Conservation (phyloP, 768 basidiomycete species). For the Leccinum imitatum region DNA sequence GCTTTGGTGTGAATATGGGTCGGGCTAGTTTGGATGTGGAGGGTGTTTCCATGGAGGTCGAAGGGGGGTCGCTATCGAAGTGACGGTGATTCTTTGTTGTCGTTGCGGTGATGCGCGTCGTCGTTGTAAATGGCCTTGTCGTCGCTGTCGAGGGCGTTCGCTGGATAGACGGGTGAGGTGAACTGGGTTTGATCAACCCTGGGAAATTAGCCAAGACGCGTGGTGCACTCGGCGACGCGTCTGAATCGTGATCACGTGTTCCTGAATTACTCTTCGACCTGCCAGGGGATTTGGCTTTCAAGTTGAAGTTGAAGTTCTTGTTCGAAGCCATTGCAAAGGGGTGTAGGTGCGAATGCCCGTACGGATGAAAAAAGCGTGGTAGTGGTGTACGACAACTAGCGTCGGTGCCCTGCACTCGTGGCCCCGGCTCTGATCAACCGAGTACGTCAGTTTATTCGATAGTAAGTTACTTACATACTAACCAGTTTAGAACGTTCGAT, state of each 20-base stretch:
- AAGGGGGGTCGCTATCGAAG: slow-evolving; percentile 1
- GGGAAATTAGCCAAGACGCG: slow-evolving; percentile 30
- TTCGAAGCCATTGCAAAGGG: slow-evolving; percentile 9
- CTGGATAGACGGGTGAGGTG: not conserved
- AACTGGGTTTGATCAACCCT: slow-evolving; percentile 28
- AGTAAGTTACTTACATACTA: not conserved
- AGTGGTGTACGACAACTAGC: not conserved
- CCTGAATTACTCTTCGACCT: not conserved
- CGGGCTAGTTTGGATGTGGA: slow-evolving; percentile 40
- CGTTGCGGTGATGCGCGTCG: not conserved
- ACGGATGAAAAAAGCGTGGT: not conserved
- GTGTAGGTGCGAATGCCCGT: not conserved
- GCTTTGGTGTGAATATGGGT: slow-evolving; percentile 53
- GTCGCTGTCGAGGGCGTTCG: not conserved
- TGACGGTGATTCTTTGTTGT: not conserved
- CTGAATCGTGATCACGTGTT: slow-evolving; percentile 32
- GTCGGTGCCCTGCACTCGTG: not conserved
- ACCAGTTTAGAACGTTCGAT: not conserved
- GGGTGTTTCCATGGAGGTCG: slow-evolving; percentile 17
- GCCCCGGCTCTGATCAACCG: slow-evolving; percentile 13
- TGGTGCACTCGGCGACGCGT: slow-evolving; percentile 22
- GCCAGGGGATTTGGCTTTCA: not conserved
- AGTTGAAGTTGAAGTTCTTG: not conserved
- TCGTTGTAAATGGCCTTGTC: not conserved
- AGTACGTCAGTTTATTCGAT: slow-evolving; percentile 16